These are phyloP conservation scores for Panicum virgatum DNA, from an alignment of 202 grass and related monocot species.

Conservation along the genomic window DNA sequence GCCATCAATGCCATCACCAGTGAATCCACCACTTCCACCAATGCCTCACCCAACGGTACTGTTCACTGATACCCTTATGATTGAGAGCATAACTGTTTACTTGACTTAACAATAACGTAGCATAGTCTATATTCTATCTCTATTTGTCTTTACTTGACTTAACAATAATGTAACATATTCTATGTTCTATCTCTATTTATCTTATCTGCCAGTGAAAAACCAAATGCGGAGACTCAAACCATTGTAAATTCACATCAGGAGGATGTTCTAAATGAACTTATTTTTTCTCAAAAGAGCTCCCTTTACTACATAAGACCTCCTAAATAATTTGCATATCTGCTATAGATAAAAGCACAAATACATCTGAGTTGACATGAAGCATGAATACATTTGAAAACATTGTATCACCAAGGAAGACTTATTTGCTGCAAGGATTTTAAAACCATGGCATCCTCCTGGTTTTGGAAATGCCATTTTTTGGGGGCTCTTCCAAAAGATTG, in stretches of 20 bases:
- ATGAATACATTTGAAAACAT: conserved; percentile 16
- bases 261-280: not conserved
- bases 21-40: conserved; percentile 73
- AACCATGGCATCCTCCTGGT: not conserved
- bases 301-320: too few species aligned
- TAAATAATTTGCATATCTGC: not conserved
- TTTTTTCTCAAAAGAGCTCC: not conserved
- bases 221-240: not conserved
- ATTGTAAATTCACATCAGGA: not conserved
- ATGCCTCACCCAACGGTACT: conserved; percentile 90
- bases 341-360: not conserved
- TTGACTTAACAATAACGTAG: not conserved
- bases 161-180: not conserved
- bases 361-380: conserved; percentile 8
- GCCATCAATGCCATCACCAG: conserved; percentile 56
- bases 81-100: not conserved
- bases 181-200: not conserved
- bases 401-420: conserved; percentile 3
- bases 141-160: not conserved
- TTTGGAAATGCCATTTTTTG: not conserved
- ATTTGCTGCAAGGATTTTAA: not conserved
- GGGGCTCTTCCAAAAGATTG: not conserved
- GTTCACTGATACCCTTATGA: conserved; percentile 15
- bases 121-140: not conserved
- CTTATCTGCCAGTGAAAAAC: not conserved